Base-by-base conservation (phyloP, 202 grass and related monocot species). In the Setaria viridis region DNA sequence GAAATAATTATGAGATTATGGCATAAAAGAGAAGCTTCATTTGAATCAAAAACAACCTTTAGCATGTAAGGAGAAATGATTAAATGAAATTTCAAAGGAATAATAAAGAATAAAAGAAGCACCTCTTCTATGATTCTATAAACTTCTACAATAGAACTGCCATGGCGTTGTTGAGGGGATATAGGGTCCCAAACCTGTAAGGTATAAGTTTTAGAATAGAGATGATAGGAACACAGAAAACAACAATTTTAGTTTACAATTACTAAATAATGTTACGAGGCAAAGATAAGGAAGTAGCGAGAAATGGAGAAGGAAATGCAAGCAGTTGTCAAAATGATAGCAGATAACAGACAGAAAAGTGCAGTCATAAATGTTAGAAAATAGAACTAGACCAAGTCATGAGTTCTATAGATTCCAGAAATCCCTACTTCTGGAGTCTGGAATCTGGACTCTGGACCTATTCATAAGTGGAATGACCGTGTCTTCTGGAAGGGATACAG, bases 41-140 rank as follows among this genome's bases (percentile, higher is more conserved):
- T 71, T 57, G 68, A 78, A 72, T 78, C 9, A 78, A 74, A 50
- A 15, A 51, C 1, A 78, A 45, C 21, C 33, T 74, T 77, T 58
- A 88, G 46, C 66, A n/a, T 51, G 20, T 34, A 66, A 79, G 37
- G 30, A 74, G 10, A 79, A 62, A 80, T 14, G 25, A 42, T 1
- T 74, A 11, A 81, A 57, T 1, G 9, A 62, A 70, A 78, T 49
- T 73, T 79, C 3, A 64, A 42, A 82, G 47, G 50, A 71, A 79
- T 79, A 33, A 57, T 75, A 60, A 88, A 55, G 64, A 74, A 80
- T 58, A 78, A 48, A 84, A 90, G 37, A 67, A 78, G 62, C 77
- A 99, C 96, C 93, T 96, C 96, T 94, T 99, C 91, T 86, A 99
- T 93, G 76, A 99, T 99, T 89, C 93, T 94, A 72, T 94, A 99